Evolutionary conservation across 2,329 filamentous ascomycete species (phyloP).

Genomic region (Diaporthe ilicicola): DNA sequence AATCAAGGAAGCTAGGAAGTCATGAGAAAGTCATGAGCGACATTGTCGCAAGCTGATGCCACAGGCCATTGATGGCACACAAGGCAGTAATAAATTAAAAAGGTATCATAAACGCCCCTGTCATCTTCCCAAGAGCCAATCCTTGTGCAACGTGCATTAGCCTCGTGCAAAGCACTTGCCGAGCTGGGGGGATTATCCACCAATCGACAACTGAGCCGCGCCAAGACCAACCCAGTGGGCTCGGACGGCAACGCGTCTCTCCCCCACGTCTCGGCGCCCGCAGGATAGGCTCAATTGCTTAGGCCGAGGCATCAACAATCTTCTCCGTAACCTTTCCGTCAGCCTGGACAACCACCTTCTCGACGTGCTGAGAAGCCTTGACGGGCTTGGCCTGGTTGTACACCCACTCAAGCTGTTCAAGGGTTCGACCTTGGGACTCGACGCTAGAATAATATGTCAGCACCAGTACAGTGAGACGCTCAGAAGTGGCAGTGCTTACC

Average conservation of each 20-base stretch:
- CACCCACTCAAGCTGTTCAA: constrained; percentile 59
- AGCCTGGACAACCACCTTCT: constrained; percentile 55
- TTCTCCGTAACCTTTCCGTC: constrained; percentile 58
- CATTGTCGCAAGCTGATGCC: neutral
- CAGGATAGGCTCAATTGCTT: neutral
- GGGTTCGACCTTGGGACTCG: constrained; percentile 58
- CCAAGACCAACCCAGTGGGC: neutral
- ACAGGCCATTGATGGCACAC: neutral
- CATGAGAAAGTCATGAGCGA: neutral
- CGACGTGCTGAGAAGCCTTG: constrained; percentile 56
- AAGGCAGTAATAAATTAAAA: neutral
- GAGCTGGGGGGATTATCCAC: neutral
- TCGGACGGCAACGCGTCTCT: neutral
- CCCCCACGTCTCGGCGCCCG: neutral
- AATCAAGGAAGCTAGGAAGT: too few relatives aligned
- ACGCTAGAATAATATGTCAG: constrained; percentile 44
- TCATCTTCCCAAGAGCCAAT: neutral
- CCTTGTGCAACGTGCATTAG: neutral
- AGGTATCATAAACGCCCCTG: constrained; percentile 9
- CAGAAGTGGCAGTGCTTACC: constrained; percentile 43
- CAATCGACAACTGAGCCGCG: neutral
- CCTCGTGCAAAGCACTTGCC: neutral
- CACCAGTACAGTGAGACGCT: neutral
- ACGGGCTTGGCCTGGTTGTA: constrained; percentile 59
- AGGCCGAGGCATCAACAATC: constrained; percentile 40